Evolutionary conservation across 306 rosid species (phyloP), one percentile per base, ranked within the genome.

Genomic region (Quercus variabilis): DNA sequence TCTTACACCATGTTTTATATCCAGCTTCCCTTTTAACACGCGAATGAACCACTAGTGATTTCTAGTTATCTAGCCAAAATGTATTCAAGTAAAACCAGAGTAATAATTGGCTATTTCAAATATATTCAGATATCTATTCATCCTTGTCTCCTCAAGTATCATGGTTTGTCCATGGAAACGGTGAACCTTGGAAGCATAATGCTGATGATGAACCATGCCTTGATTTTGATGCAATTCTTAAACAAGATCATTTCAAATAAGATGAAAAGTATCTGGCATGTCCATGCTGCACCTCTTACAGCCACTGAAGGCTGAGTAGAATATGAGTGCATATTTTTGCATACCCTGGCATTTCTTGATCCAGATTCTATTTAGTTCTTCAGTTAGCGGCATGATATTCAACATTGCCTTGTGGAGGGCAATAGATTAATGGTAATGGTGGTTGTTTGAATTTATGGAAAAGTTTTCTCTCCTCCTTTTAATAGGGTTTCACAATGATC

Each of bases 191-290:
- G 86, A 86, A 80, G 71, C 82, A 80, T 54, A 82, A 76, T 69
- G 85, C 84, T n/a, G 86, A 85, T 51, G 88, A 82, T 33, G 79
- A 77, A 35, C 68, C 59, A 60, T 5, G 74, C 77, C 84, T 86
- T 51, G 82, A 86, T 79, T 86, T 82, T 73, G 76, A 82, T 73
- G 73, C 86, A 41, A 74, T 86, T 35, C 84, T 86, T 26, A 82
- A 55, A 76, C 89, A 59, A 65, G 89, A 86, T 80, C 77, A 86
- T 77, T 86, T 86, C 84, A 79, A 82, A 71, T 81, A 76, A 73
- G 65, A n/a, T n/a, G 31, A 28, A 23, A 59, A 21, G 25, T 21
- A 67, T 7, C 38, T 18, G 49, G 25, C 38, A 67, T 35, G 10
- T 35, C 72, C 72, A 19, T 35, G 15, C 26, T 31, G 51, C 72